A percentile compares a stretch with the other conserved stretches of the same genome.
These are phyloP conservation scores for Nakataea oryzae DNA, from an alignment of 2,329 filamentous ascomycete species.

Conservation along the genomic window DNA sequence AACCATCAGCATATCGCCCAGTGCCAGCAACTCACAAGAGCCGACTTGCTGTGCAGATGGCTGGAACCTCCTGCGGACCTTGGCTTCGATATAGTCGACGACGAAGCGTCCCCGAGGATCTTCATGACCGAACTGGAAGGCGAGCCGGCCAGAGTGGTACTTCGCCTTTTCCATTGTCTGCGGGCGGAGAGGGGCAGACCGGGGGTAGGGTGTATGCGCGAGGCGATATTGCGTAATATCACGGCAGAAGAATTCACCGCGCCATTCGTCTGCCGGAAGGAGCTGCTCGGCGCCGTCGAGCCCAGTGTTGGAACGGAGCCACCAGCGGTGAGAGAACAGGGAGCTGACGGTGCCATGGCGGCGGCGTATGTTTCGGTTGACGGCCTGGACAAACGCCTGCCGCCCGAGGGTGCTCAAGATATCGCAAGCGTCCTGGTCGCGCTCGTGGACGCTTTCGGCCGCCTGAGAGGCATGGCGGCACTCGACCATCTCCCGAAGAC, in stretches of 20 bases:
- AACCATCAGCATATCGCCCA: neutral
- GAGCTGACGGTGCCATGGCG: neutral
- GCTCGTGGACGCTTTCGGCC: neutral
- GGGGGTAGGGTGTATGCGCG: neutral
- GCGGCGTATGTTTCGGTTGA: neutral
- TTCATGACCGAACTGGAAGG: neutral
- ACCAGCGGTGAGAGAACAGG: neutral
- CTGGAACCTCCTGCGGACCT: neutral
- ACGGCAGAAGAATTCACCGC: neutral
- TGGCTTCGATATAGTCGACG: neutral
- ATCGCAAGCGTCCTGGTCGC: neutral
- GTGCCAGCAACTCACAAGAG: neutral
- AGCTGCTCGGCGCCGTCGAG: neutral
- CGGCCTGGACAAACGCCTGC: neutral
- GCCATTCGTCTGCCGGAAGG: neutral
- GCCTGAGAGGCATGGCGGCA: neutral
- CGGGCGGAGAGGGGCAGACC: neutral
- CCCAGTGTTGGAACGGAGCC: too few species aligned
- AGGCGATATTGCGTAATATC: neutral
- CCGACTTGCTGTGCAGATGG: neutral
- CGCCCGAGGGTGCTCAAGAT: neutral
- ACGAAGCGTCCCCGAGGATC: neutral
- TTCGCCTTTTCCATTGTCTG: neutral
- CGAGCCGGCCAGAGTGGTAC: neutral
- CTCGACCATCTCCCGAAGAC: conserved; percentile 3